Base-by-base conservation (phyloP, 352 stramenopile species). In the Globisporangium megalacanthum region DNA sequence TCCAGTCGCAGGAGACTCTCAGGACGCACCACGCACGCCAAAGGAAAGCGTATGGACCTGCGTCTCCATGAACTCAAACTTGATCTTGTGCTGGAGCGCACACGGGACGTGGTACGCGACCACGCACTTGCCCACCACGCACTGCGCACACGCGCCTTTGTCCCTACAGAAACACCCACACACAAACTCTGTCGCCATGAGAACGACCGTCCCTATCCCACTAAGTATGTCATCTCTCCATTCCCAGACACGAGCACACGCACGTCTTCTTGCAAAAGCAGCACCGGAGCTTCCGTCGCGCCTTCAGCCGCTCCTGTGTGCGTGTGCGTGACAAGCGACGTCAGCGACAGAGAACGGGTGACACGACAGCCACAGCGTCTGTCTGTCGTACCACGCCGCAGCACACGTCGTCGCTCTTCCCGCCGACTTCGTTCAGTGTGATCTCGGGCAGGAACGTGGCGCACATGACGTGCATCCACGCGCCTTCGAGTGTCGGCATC, bases 401-500 rank as follows among this genome's bases (percentile, higher is more conserved):
- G 39, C 88, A 71, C 36, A 86, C 74, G 56, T 89, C 77, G 31
- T 77, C 65, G n/a, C n/a, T n/a, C 37, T 72, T 65, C n/a, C 69
- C 60, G 29, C 78, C 57, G 5, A 60, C 49, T 36, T 58, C 57
- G 39, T 73, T 64, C 15, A 92, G 48, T 50, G 77, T 85, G 1
- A 92, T 60, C 63, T 92, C 83, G 0, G 80, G 80, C n/a, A 93
- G 60, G 57, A 86, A 90, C 76, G 90, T 87, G 50, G 79, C 80
- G 68, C 83, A 93, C 0, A 76, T 69, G 54, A 90, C 73, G 61
- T 93, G 83, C 15, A 93, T 77, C 83, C 83, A 93, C 31, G 71
- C 58, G 41, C 73, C 70, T 13, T 75, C 64, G 11, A 64, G 47
- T 4, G 71, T 79, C 10, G 73, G 75, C 9, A 77, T 69, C 46